phyloP scores from a whole-genome alignment of 169 alveolate species.

The Plasmodium gallinaceum region DNA sequence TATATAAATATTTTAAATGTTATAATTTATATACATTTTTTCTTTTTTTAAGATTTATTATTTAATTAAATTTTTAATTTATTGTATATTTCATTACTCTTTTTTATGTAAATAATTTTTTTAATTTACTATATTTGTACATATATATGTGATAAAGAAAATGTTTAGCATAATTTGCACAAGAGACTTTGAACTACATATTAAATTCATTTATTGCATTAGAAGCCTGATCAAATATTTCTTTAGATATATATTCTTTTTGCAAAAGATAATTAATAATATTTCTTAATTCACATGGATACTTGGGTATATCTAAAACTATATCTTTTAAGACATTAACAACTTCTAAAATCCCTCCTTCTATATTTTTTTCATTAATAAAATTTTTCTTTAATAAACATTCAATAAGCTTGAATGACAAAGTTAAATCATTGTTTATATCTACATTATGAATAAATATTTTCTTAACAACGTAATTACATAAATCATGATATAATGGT shows the following conservation, averaged over 20 bases:
- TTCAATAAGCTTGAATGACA: constrained; percentile 49
- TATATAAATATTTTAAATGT: too few relatives aligned
- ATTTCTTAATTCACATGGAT: constrained; percentile 48
- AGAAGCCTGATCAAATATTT: constrained; percentile 20
- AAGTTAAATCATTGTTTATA: constrained; percentile 50
- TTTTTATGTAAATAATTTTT: too few relatives aligned
- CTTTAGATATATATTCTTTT: constrained; percentile 37
- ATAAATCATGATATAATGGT: constrained; percentile 63
- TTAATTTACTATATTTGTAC: too few relatives aligned
- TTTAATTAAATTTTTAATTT: too few relatives aligned
- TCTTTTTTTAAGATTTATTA: too few relatives aligned
- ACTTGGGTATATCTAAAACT: constrained; percentile 70
- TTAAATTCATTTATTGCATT: too few relatives aligned
- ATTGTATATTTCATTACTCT: too few relatives aligned
- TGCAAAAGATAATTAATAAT: constrained; percentile 26
- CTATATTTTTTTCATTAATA: constrained; percentile 53
- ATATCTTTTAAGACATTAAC: constrained; percentile 47
- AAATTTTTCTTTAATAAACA: constrained; percentile 34
- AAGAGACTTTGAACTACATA: too few relatives aligned
- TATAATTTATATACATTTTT: too few relatives aligned
- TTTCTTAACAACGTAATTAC: constrained; percentile 72
- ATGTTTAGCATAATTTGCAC: too few relatives aligned
- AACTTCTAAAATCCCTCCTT: constrained; percentile 48
- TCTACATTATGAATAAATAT: constrained; percentile 61
- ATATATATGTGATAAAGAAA: too few relatives aligned